Percentiles rank a stretch among this genome's conserved stretches.
Evolutionary conservation across 2,329 filamentous ascomycete genomes (phyloP).

Genomic region (Dactylellina leptospora): DNA sequence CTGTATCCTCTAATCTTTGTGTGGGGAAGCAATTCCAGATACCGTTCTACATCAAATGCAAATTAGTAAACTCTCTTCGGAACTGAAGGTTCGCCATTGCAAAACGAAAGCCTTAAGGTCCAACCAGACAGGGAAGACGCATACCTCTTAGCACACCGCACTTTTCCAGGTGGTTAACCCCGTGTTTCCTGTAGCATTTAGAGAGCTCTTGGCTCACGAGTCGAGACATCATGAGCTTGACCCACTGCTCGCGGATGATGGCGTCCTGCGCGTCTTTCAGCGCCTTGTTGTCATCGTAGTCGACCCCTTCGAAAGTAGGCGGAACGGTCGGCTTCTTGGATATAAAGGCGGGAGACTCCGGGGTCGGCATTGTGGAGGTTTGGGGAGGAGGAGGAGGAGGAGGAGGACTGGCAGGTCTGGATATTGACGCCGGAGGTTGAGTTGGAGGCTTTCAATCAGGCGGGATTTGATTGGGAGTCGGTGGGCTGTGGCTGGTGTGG

Average conservation of each 20-base stretch:
- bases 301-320: constrained; percentile 84
- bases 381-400: constrained; percentile 6
- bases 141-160: constrained; percentile 82
- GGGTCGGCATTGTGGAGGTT: constrained; percentile 73
- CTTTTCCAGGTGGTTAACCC: constrained; percentile 88
- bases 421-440: constrained; percentile 52
- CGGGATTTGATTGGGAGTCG: constrained; percentile 37
- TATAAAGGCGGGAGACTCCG: constrained; percentile 82
- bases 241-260: constrained; percentile 86
- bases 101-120: not conserved
- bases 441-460: constrained; percentile 44
- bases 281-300: constrained; percentile 82
- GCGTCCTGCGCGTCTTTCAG: constrained; percentile 85
- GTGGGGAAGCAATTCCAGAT: constrained; percentile 78
- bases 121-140: constrained; percentile 58
- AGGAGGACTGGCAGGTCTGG: constrained; percentile 7
- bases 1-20: constrained; percentile 80
- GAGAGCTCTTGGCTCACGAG: constrained; percentile 82
- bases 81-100: not conserved
- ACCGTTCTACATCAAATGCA: constrained; percentile 69
- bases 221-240: constrained; percentile 86
- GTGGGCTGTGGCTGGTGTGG: constrained; percentile 24
- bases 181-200: constrained; percentile 85
- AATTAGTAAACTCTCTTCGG: constrained; percentile 1
- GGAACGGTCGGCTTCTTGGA: constrained; percentile 83